Evolutionary conservation across 257 asterid species (phyloP).

Genomic region (Lycium ferocissimum): DNA sequence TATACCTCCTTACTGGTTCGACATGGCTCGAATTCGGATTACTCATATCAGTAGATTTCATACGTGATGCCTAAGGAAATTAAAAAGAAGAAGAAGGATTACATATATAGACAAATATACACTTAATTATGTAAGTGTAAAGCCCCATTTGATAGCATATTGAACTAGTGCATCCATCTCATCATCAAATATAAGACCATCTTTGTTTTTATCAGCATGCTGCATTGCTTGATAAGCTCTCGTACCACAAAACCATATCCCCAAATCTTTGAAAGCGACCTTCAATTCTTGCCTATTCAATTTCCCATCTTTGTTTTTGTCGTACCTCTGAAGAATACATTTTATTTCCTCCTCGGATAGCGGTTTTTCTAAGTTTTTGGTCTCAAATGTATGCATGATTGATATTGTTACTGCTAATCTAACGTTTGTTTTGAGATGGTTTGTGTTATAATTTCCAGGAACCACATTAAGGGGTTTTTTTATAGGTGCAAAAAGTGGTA

Average conservation of each 20-base stretch:
- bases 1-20: neutral
- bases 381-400: neutral
- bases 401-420: neutral
- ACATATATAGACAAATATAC: neutral
- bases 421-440: neutral
- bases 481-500: neutral
- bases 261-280: constrained; percentile 28
- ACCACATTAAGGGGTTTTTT: neutral
- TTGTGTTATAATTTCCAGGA: neutral
- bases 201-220: constrained; percentile 23
- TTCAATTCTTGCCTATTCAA: constrained; percentile 23
- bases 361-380: neutral
- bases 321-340: neutral
- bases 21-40: neutral
- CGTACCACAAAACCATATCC: constrained; percentile 26
- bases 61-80: neutral
- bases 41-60: neutral
- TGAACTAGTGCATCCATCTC: constrained; percentile 22
- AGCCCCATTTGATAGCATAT: neutral
- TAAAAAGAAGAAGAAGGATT: neutral
- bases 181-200: constrained; percentile 32
- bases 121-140: neutral
- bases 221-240: constrained; percentile 29
- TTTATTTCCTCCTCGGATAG: neutral
- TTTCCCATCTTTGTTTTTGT: constrained; percentile 25